These are phyloP conservation scores for Rhodotorula toruloides DNA, from an alignment of 768 basidiomycete species.

Conservation along the genomic window DNA sequence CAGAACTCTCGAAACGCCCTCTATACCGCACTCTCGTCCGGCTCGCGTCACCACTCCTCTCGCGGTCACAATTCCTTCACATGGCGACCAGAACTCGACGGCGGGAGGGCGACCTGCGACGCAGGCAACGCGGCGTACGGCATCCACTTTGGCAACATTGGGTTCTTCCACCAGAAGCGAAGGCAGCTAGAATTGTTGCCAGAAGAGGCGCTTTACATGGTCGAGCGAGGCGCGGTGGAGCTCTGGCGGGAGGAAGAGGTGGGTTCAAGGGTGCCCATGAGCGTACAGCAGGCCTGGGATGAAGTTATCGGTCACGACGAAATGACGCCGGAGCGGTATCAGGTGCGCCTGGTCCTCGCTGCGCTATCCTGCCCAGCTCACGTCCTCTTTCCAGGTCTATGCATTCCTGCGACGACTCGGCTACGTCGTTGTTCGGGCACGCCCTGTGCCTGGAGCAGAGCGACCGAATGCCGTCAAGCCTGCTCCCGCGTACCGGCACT, in stretches of 20 bases:
- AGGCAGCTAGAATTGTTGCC: slow-evolving; percentile 81
- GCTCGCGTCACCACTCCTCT: slow-evolving; percentile 38
- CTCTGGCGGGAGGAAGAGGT: slow-evolving; percentile 61
- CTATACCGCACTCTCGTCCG: slow-evolving; percentile 63
- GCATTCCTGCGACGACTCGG: slow-evolving; percentile 87
- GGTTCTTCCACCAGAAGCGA: slow-evolving; percentile 54
- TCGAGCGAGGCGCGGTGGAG: slow-evolving; percentile 81
- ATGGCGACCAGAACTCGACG: slow-evolving; percentile 59
- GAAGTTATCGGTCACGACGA: slow-evolving; percentile 77
- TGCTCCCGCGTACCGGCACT: background rate
- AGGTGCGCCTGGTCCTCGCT: slow-evolving; percentile 54
- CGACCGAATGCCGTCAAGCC: background rate
- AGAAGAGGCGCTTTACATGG: slow-evolving; percentile 88
- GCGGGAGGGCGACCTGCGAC: slow-evolving; percentile 30
- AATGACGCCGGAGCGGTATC: slow-evolving; percentile 77
- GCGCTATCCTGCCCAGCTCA: background rate
- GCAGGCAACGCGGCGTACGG: slow-evolving; percentile 54
- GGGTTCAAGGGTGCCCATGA: slow-evolving; percentile 38
- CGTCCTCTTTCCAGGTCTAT: slow-evolving; percentile 61
- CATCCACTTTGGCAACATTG: slow-evolving; percentile 74
- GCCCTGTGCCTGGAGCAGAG: slow-evolving; percentile 4
- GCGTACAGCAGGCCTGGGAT: slow-evolving; percentile 79
- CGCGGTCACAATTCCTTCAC: slow-evolving; percentile 64
- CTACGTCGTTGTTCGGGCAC: slow-evolving; percentile 74
- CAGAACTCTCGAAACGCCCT: slow-evolving; percentile 76